Evolutionary conservation across 75 land plant genomes (phyloP).

Genomic region (Selaginella moellendorffii): DNA sequence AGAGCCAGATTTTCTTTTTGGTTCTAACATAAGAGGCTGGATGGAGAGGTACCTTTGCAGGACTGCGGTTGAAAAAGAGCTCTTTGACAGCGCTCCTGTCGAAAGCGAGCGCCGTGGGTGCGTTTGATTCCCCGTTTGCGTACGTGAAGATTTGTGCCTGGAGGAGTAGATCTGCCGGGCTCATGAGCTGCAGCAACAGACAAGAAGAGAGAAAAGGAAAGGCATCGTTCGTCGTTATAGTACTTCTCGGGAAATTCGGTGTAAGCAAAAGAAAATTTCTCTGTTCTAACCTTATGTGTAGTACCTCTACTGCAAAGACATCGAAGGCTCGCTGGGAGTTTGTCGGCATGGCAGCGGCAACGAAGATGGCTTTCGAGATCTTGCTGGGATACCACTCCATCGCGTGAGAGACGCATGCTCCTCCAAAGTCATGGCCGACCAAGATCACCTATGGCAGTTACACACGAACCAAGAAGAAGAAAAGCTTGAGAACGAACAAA

Average conservation of each 20-base stretch:
- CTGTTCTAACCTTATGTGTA: not conserved
- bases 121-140: constrained; percentile 45
- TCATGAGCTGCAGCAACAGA: too few relatives aligned
- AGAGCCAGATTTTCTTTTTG: too few relatives aligned
- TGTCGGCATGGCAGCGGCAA: constrained; percentile 70
- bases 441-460: too few relatives aligned
- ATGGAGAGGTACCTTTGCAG: constrained; percentile 50
- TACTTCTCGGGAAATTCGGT: too few relatives aligned
- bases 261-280: too few relatives aligned
- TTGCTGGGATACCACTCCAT: constrained; percentile 68
- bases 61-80: constrained; percentile 63
- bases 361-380: constrained; percentile 64
- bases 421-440: constrained; percentile 96
- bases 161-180: constrained; percentile 35
- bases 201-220: too few relatives aligned
- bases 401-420: constrained; percentile 81
- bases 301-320: constrained; percentile 60
- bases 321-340: constrained; percentile 61
- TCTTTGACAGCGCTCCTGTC: constrained; percentile 48
- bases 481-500: too few relatives aligned
- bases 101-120: constrained; percentile 64
- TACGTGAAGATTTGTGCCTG: constrained; percentile 54
- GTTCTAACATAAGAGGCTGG: not conserved
- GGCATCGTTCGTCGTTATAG: too few relatives aligned
- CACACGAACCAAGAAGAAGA: too few relatives aligned